phyloP scores from a whole-genome alignment of 2,329 filamentous ascomycete genomes.

The Pseudopithomyces chartarum region DNA sequence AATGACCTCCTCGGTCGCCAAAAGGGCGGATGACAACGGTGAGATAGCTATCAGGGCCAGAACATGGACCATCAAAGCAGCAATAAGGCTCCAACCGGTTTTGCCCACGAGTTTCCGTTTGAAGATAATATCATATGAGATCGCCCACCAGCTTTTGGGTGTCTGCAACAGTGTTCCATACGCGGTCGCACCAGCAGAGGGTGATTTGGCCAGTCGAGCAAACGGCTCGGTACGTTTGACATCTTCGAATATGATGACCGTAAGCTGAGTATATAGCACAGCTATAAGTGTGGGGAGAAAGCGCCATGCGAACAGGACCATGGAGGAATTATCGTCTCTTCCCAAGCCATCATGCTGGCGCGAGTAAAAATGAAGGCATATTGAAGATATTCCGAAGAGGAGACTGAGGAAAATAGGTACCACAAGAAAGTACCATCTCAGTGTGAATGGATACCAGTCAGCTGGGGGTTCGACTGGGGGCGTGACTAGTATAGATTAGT shows the following conservation, averaged over 20 bases:
- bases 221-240: slow-evolving; percentile 27
- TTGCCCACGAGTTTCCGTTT: slow-evolving; percentile 11
- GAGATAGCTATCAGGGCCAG: slow-evolving; percentile 18
- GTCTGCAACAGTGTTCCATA: slow-evolving; percentile 19
- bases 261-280: slow-evolving; percentile 24
- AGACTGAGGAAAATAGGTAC: slow-evolving; percentile 11
- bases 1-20: slow-evolving; percentile 18
- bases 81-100: slow-evolving; percentile 16
- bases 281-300: slow-evolving; percentile 28
- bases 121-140: slow-evolving; percentile 13
- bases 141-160: slow-evolving; percentile 18
- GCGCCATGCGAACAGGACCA: slow-evolving; percentile 31
- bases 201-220: slow-evolving; percentile 17
- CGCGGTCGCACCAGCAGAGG: slow-evolving; percentile 13
- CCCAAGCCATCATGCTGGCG: slow-evolving; percentile 17
- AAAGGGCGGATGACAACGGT: slow-evolving; percentile 20
- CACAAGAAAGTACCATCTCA: slow-evolving; percentile 20
- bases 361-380: slow-evolving; percentile 28
- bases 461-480: background rate
- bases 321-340: slow-evolving; percentile 37
- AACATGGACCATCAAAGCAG: slow-evolving; percentile 10
- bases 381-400: slow-evolving; percentile 7
- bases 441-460: slow-evolving; percentile 20
- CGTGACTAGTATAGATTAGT: background rate
- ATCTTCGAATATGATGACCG: slow-evolving; percentile 25